Base-by-base conservation (phyloP, 2,329 filamentous ascomycete species). In the Scytalidium lignicola region DNA sequence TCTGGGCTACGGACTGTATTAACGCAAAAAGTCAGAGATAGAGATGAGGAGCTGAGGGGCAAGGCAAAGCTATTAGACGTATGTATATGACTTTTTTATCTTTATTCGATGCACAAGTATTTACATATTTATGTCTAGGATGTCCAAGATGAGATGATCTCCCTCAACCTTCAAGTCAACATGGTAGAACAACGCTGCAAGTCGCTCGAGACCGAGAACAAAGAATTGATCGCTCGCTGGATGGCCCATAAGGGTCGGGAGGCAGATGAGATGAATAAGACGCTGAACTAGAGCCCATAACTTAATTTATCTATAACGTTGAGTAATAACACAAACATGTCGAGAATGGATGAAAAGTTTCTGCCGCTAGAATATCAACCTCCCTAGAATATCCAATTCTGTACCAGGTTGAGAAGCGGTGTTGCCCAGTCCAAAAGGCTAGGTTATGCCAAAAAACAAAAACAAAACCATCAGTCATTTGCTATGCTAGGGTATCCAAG, bases 71-170 rank as follows among this genome's bases (percentile, higher is more conserved):
- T 96, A 55, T 78, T 95, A 2, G 86, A 90, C 73, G 83, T 86
- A 68, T 44, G 72, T 61, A 12, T 2, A 6, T 12, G 43, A 15
- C 10, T 39, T 12, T 18, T 19, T 21, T 60, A 48, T 43, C 10
- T 41, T 54, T n/a, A 9, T 59, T 43, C 5, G n/a, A 23, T 18
- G 21, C 18, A 49, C 37, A 18, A 46, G 46, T 18, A 48, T 54
- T 60, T 18, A 61, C 46, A 23, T 7, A 3, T 22, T 13, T 43
- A 29, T 13, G 5, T 50, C 41, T 59, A 86, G 79, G 80, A 92
- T 61, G 85, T 96, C 47, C 92, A 97, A 70, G 91, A 96, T 68
- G 93, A 99, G 67, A 85, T 96, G 68, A 84, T 95, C 45, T 85
- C 89, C 1, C 71, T 96, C 43, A 91, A 91, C 58, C 74, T 97